Evolutionary conservation across 2,329 filamentous ascomycete species (phyloP).

Genomic region (Coleophoma eucalyptorum): DNA sequence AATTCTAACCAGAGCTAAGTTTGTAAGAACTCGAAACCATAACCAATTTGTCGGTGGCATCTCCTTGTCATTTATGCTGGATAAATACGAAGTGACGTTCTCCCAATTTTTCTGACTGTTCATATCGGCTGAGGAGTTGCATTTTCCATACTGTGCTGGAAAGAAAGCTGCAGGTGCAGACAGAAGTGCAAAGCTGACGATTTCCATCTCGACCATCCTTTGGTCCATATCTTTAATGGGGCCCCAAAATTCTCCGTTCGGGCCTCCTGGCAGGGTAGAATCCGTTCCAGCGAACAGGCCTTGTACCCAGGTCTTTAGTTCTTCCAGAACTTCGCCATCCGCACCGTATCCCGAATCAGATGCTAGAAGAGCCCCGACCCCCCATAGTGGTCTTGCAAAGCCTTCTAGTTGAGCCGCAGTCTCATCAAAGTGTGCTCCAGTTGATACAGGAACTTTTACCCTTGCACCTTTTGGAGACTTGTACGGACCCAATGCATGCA

Average conservation of each 20-base stretch:
- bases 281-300: constrained; percentile 23
- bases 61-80: constrained; percentile 36
- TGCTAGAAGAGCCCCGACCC: constrained; percentile 14
- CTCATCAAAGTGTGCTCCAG: constrained; percentile 40
- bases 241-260: constrained; percentile 40
- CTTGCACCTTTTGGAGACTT: constrained; percentile 31
- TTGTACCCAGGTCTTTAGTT: constrained; percentile 9
- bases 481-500: constrained; percentile 19
- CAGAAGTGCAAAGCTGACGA: constrained; percentile 44
- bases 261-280: constrained; percentile 18
- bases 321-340: not conserved
- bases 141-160: not conserved
- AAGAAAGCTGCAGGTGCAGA: constrained; percentile 34
- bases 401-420: constrained; percentile 41
- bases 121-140: constrained; percentile 12
- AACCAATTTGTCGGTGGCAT: constrained; percentile 48
- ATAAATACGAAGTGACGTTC: constrained; percentile 38
- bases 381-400: constrained; percentile 30
- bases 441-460: constrained; percentile 31
- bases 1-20: constrained; percentile 39
- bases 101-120: constrained; percentile 25
- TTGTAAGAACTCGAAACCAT: constrained; percentile 48
- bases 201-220: constrained; percentile 51
- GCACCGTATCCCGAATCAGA: not conserved
- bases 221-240: constrained; percentile 41